Evolutionary conservation across 2,329 filamentous ascomycete species (phyloP).

Genomic region (Alternaria hordeiaustralica): DNA sequence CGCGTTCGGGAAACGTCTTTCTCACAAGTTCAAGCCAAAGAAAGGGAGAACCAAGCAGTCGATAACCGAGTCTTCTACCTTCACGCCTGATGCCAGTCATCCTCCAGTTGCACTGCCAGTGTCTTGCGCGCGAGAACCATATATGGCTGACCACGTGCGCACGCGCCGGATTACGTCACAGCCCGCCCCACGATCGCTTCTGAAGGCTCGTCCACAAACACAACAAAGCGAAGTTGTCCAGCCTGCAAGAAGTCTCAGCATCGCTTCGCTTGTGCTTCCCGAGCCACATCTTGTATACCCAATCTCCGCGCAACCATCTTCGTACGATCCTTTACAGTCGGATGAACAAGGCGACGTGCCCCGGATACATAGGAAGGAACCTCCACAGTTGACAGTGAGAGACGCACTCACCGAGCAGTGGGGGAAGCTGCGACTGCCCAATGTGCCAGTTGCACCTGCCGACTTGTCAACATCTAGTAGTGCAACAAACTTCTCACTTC

Average conservation of each 20-base stretch:
- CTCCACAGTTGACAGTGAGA: neutral
- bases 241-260: neutral
- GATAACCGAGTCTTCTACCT: neutral
- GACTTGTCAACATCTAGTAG: neutral
- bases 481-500: neutral
- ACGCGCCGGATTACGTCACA: slow-evolving; percentile 2
- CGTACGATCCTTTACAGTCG: neutral
- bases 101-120: neutral
- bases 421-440: neutral
- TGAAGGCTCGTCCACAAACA: neutral
- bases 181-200: neutral
- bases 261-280: neutral
- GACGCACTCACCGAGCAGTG: slow-evolving; percentile 1
- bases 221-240: neutral
- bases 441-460: neutral
- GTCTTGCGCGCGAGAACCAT: neutral
- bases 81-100: neutral
- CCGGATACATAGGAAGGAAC: neutral
- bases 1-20: slow-evolving; percentile 2
- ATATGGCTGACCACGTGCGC: neutral
- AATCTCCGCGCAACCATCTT: neutral
- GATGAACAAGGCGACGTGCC: neutral
- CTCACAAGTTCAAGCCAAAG: neutral
- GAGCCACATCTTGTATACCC: neutral
- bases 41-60: neutral